Percentiles rank a stretch among this genome's conserved stretches.
These are phyloP conservation scores for Linum tenue DNA, from an alignment of 345 rosid species.

Conservation along the genomic window DNA sequence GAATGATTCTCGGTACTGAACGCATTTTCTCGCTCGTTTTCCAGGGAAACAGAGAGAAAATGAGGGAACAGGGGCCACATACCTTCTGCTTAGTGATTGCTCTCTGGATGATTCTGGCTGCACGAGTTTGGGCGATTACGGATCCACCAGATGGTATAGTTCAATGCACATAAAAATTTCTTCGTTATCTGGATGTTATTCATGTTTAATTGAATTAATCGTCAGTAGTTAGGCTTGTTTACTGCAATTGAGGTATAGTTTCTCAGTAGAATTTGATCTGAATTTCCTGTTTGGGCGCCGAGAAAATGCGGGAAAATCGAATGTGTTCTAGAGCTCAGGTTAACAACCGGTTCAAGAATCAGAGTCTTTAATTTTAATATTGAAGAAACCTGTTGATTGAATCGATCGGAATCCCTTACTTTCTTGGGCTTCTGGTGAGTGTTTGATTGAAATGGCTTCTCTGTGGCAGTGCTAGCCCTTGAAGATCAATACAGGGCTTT, in stretches of 20 bases:
- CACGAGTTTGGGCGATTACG: slow-evolving; percentile 35
- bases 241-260: too few relatives aligned
- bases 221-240: not conserved
- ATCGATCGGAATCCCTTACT: not conserved
- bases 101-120: slow-evolving; percentile 29
- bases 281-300: too few relatives aligned
- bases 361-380: too few relatives aligned
- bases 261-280: too few relatives aligned
- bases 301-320: too few relatives aligned
- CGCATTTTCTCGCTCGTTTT: too few relatives aligned
- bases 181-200: slow-evolving; percentile 11
- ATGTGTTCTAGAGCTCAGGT: too few relatives aligned
- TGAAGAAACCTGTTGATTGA: not conserved
- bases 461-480: slow-evolving; percentile 50
- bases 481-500: slow-evolving; percentile 51
- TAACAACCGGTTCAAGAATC: too few relatives aligned
- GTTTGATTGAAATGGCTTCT: not conserved
- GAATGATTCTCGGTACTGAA: too few relatives aligned
- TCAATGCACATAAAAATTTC: not conserved
- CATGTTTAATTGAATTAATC: not conserved
- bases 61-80: slow-evolving; percentile 17
- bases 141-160: slow-evolving; percentile 61
- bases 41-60: slow-evolving; percentile 23
- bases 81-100: slow-evolving; percentile 17
- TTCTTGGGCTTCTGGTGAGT: not conserved